Evolutionary conservation across 164 flowering plant species (phyloP), one percentile per base, ranked within the genome.

Genomic region (Kingdonia uniflora): DNA sequence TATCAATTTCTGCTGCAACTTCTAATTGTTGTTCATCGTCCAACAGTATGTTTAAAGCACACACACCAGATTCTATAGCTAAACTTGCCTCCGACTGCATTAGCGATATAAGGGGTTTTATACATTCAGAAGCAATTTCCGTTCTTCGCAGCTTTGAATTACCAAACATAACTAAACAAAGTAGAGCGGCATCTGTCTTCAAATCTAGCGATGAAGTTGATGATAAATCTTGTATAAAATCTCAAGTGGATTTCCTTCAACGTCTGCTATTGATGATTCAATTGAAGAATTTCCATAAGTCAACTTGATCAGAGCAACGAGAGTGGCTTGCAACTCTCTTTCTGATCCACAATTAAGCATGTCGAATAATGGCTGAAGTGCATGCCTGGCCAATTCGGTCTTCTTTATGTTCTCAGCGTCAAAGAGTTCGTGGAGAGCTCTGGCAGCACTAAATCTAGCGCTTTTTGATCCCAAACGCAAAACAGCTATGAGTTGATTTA

Each of bases 401-500:
- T 81, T 78, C 70, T 83, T 76, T 25, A 84, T 74, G 56, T 71
- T 64, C 50, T 84, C 86, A 60, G 82, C 77, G 71, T 82, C 79
- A 63, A 87, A 87, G 56, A 87, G 81, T 52, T 78, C 71, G 51
- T 75, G 63, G 19, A 87, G 80, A 52, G 96, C 87, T 69, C 78
- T 71, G 45, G 82, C 83, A 51, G 90, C 82, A 73, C 81, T 87
- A 33, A 71, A 60, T 65, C 96, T 78, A 46, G 94, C 75, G 65
- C 50, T 75, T 69, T 83, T 79, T 42, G 94, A 84, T 15, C 96
- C 94, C 67, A 87, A 70, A 52, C 69, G 92, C 52, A 87, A 72
- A 61, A 82, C 88, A 50, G 94, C 96, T 57, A 81, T 66, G 17
- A 87, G 87, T 61, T 87, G 94, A 56, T 75, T 74, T 63, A 79